Conservation (phyloP, 164 flowering plant species). For the Liquidambar formosana region DNA sequence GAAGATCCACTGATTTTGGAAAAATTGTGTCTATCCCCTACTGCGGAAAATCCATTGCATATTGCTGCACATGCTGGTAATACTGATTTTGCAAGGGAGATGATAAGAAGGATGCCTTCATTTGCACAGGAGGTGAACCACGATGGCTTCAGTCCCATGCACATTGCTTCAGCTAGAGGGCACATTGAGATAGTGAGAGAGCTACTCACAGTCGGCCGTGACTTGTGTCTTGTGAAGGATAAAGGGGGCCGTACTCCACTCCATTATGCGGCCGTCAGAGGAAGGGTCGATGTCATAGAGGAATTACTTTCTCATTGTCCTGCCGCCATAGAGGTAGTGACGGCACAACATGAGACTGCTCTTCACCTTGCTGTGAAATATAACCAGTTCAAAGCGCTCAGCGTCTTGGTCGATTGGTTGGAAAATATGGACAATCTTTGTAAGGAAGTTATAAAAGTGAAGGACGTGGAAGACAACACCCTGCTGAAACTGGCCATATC, state of each 20-base stretch:
- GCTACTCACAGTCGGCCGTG: slow-evolving; percentile 17
- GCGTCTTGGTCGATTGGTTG: slow-evolving; percentile 21
- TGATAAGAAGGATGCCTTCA: no score
- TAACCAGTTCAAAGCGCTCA: slow-evolving; percentile 28
- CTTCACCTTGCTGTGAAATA: slow-evolving; percentile 46
- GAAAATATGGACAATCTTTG: slow-evolving; percentile 13
- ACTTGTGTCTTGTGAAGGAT: slow-evolving; percentile 27
- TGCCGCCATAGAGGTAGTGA: slow-evolving; percentile 26
- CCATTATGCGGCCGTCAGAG: slow-evolving; percentile 39
- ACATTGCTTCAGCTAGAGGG: slow-evolving; percentile 28
- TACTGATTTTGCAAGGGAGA: no score
- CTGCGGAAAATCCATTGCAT: no score
- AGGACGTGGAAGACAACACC: slow-evolving; percentile 39
- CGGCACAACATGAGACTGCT: slow-evolving; percentile 29
- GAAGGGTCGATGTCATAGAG: slow-evolving; percentile 24
- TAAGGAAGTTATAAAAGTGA: slow-evolving; percentile 23
- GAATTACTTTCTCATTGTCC: slow-evolving; percentile 24
- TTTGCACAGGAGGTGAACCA: no score
- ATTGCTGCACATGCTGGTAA: no score
- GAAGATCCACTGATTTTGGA: no score
- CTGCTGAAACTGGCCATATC: slow-evolving; percentile 38
- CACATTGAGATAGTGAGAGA: slow-evolving; percentile 27
- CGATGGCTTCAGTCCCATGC: no score
- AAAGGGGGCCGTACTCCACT: slow-evolving; percentile 32
- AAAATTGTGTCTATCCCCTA: no score